phyloP scores from a whole-genome alignment of 495 filamentous ascomycete species.

The Annulohypoxylon nitens region DNA sequence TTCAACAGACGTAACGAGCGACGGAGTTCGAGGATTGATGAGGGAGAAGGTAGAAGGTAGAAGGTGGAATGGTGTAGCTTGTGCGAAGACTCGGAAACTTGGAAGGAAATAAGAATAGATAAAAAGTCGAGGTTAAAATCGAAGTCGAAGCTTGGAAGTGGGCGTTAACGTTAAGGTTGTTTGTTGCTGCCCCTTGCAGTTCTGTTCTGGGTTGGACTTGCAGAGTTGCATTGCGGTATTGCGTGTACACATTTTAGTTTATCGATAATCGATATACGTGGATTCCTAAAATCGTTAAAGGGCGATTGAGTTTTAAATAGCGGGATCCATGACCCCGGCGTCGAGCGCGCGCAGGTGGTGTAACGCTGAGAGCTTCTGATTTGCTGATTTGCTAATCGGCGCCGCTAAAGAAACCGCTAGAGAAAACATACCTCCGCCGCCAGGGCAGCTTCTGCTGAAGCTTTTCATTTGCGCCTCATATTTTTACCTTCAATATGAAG shows the following conservation, averaged over 20 bases:
- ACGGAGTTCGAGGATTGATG: conserved; percentile 19
- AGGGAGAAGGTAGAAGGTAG: not conserved
- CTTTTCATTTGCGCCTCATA: not conserved
- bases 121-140: conserved; percentile 9
- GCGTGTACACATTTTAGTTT: conserved; percentile 42
- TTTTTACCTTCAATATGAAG: not conserved
- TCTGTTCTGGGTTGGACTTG: conserved; percentile 19
- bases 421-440: not conserved
- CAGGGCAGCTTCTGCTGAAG: not conserved
- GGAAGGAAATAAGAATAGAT: not conserved
- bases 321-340: conserved; percentile 16
- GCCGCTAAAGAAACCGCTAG: conserved; percentile 25
- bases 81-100: not conserved
- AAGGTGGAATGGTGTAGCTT: not conserved
- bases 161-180: conserved; percentile 16
- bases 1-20: conserved; percentile 40
- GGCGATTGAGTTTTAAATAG: conserved; percentile 1
- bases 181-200: conserved; percentile 42
- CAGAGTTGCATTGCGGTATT: conserved; percentile 44
- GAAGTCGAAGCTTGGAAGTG: conserved; percentile 6
- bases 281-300: conserved; percentile 14
- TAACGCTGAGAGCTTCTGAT: conserved; percentile 5
- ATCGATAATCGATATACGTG: conserved; percentile 46
- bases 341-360: conserved; percentile 8
- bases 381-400: conserved; percentile 15